Evolutionary conservation across 345 rosid species (phyloP).

Genomic region (Hibiscus mutabilis): DNA sequence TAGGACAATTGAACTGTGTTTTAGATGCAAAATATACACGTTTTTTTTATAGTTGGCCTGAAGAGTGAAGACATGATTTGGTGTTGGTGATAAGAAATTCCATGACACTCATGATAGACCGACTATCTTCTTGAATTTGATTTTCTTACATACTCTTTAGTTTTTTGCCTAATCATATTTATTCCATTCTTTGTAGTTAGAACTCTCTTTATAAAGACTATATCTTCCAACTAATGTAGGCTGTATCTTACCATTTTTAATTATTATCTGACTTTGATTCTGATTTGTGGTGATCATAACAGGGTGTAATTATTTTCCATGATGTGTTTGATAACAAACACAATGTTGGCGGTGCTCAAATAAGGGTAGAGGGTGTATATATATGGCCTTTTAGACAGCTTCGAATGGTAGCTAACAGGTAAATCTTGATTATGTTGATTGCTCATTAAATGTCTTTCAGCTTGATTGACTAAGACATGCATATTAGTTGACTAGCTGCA

Average conservation of each 20-base stretch:
- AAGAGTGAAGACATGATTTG: neutral
- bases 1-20: neutral
- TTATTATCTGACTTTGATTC: slow-evolving; percentile 10
- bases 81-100: neutral
- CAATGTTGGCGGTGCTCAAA: slow-evolving; percentile 90
- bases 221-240: neutral
- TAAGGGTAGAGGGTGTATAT: slow-evolving; percentile 96
- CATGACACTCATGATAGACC: neutral
- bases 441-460: neutral
- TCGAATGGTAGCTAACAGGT: slow-evolving; percentile 94
- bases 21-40: neutral
- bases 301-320: slow-evolving; percentile 97
- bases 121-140: neutral
- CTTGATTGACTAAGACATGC: neutral
- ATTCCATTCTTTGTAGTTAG: neutral
- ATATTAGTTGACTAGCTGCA: neutral
- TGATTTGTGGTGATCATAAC: slow-evolving; percentile 21
- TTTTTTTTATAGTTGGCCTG: neutral
- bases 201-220: neutral
- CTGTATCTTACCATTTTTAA: neutral
- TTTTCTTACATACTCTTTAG: slow-evolving; percentile 3
- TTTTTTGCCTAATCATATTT: slow-evolving; percentile 3
- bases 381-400: slow-evolving; percentile 99
- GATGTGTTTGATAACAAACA: slow-evolving; percentile 84
- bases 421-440: slow-evolving; percentile 8